Evolutionary conservation across 139 green algal species (phyloP).

Genomic region (Dunaliella primolecta): DNA sequence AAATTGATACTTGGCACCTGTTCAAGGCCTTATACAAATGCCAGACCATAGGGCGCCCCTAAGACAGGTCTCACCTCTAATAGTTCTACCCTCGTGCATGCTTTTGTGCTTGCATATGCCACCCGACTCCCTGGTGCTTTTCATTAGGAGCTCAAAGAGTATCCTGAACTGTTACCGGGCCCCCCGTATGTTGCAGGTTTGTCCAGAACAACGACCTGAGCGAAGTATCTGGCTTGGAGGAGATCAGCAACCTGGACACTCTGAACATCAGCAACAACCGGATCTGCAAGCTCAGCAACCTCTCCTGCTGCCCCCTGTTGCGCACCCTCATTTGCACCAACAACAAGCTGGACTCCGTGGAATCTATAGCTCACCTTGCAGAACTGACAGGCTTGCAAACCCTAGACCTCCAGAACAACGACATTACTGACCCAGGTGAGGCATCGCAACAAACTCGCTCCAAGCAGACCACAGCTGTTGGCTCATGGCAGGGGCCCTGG

Average conservation of each 20-base stretch:
- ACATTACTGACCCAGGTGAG: slow-evolving; percentile 57
- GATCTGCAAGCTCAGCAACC: slow-evolving; percentile 50
- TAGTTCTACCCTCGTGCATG: no score
- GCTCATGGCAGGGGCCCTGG: no score
- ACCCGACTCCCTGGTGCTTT: no score
- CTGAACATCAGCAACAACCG: slow-evolving; percentile 85
- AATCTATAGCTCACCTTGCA: slow-evolving; percentile 45
- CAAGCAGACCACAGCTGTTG: no score
- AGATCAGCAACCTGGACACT: slow-evolving; percentile 61
- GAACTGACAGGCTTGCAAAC: slow-evolving; percentile 51
- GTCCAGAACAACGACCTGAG: slow-evolving; percentile 81
- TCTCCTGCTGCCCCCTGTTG: slow-evolving; percentile 52
- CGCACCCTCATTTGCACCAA: slow-evolving; percentile 61
- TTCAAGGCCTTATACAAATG: no score
- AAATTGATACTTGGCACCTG: no score
- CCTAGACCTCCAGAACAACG: slow-evolving; percentile 78
- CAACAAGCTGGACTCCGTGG: slow-evolving; percentile 58
- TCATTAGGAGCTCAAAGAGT: no score
- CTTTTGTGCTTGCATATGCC: no score
- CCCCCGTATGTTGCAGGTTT: slow-evolving; percentile 56
- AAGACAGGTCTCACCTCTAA: no score
- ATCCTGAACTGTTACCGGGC: no score
- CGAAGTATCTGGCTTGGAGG: slow-evolving; percentile 39
- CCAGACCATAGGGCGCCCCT: no score
- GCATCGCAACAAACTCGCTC: no score